Conservation (phyloP, 257 asterid species). For the Solanum virginianum region DNA sequence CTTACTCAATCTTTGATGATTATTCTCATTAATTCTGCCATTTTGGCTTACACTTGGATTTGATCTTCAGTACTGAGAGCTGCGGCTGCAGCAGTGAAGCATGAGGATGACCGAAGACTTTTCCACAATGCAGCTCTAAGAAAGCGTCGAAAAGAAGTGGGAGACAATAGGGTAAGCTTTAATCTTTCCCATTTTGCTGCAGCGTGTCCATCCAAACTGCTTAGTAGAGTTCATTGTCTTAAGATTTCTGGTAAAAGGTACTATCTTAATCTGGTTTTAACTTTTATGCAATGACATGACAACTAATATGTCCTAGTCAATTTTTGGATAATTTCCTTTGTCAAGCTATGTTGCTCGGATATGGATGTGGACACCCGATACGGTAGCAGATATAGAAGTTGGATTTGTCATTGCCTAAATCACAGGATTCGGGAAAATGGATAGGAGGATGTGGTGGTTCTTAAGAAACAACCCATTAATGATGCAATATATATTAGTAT, state of each 20-base stretch:
- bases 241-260: neutral
- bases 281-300: neutral
- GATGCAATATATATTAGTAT: neutral
- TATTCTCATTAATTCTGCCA: neutral
- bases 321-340: neutral
- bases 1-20: neutral
- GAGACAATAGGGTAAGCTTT: constrained; percentile 61
- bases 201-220: neutral
- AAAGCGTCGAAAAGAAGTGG: constrained; percentile 87
- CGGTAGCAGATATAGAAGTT: neutral
- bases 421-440: neutral
- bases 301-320: neutral
- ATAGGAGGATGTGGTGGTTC: neutral
- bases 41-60: constrained; percentile 6
- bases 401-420: neutral
- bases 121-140: constrained; percentile 80
- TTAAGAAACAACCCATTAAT: neutral
- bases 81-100: constrained; percentile 88
- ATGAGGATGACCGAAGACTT: constrained; percentile 86
- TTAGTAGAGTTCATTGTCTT: neutral
- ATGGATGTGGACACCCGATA: neutral
- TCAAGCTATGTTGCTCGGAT: neutral
- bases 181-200: neutral
- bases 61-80: constrained; percentile 69
- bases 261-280: neutral